Conservation (phyloP, 148 eudicot species). For the Polygonum aviculare region DNA sequence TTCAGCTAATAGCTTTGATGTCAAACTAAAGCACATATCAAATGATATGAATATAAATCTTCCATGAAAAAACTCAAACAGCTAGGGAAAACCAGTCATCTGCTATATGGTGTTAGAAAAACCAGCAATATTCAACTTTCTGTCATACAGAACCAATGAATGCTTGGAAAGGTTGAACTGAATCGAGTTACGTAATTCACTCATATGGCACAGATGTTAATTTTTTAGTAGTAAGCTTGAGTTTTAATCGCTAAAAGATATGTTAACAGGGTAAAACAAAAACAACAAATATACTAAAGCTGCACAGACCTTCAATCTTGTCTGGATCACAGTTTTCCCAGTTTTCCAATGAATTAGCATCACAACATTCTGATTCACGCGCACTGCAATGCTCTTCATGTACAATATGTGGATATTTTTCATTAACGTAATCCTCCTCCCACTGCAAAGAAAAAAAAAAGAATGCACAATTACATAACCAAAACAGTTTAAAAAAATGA, state of each 20-base stretch:
- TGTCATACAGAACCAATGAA: neutral
- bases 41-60: neutral
- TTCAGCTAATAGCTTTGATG: neutral
- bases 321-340: conserved; percentile 23
- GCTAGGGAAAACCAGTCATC: neutral
- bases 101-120: neutral
- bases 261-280: neutral
- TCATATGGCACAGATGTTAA: neutral
- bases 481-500: conserved; percentile 1
- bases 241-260: neutral
- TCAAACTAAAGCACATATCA: neutral
- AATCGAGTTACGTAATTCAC: neutral
- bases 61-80: neutral
- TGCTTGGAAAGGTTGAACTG: neutral
- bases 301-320: conserved; percentile 50
- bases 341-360: conserved; percentile 19
- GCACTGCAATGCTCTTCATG: conserved; percentile 28
- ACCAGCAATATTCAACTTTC: neutral
- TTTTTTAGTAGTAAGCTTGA: neutral
- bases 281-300: neutral
- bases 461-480: conserved; percentile 12
- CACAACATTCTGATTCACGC: conserved; percentile 14
- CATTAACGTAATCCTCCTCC: conserved; percentile 37
- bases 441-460: conserved; percentile 22
- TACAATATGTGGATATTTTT: conserved; percentile 43